These are phyloP conservation scores for Trichosporon ovoides DNA, from an alignment of 1,284 basidiomycete species.

Conservation along the genomic window DNA sequence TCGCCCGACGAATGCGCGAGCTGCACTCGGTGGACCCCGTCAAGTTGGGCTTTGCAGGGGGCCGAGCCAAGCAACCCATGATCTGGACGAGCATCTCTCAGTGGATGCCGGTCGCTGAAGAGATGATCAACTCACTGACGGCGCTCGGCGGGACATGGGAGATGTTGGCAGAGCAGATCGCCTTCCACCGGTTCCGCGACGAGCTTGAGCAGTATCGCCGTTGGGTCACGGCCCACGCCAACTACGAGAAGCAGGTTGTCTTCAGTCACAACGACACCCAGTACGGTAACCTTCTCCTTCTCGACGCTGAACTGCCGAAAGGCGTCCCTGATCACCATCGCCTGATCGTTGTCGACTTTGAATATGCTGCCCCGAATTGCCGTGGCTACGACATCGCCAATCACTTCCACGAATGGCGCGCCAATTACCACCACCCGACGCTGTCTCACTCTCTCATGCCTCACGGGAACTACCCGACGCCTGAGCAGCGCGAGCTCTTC, in stretches of 20 bases:
- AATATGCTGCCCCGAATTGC: conserved; percentile 84
- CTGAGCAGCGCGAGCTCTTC: conserved; percentile 70
- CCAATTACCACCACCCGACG: conserved; percentile 68
- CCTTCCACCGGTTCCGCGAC: conserved; percentile 36
- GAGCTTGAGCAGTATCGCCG: conserved; percentile 43
- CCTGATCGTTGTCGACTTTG: conserved; percentile 93
- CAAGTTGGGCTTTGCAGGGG: conserved; percentile 55
- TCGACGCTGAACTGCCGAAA: conserved; percentile 56
- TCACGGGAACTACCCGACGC: conserved; percentile 64
- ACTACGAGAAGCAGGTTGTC: conserved; percentile 41
- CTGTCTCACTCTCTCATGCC: conserved; percentile 67
- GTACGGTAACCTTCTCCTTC: conserved; percentile 80
- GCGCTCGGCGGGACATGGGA: conserved; percentile 36
- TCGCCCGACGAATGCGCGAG: conserved; percentile 85
- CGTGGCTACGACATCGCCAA: conserved; percentile 90
- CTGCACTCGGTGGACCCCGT: conserved; percentile 81
- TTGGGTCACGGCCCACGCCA: conserved; percentile 36
- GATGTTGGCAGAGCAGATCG: conserved; percentile 41
- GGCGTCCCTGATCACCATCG: conserved; percentile 52
- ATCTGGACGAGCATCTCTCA: conserved; percentile 60
- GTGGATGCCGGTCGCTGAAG: conserved; percentile 51
- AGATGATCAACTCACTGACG: conserved; percentile 29
- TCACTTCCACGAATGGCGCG: conserved; percentile 93
- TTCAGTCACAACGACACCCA: conserved; percentile 77
- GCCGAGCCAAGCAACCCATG: conserved; percentile 54